Evolutionary conservation across 1,139 yeast species (phyloP).

Genomic region (Debaryomyces udenii): DNA sequence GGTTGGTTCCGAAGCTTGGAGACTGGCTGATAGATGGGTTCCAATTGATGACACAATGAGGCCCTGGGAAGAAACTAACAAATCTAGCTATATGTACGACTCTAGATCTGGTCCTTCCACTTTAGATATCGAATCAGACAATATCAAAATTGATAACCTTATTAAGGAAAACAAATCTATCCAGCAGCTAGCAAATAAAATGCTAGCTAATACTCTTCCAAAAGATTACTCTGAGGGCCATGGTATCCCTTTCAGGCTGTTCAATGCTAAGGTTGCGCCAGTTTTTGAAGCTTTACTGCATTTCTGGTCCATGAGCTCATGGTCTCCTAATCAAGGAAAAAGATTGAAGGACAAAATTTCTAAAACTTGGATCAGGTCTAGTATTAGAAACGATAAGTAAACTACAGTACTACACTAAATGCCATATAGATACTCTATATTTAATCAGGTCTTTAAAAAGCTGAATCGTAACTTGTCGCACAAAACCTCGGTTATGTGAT

Average conservation of each 20-base stretch:
- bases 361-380: slow-evolving; percentile 29
- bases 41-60: slow-evolving; percentile 57
- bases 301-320: slow-evolving; percentile 68
- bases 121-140: slow-evolving; percentile 1
- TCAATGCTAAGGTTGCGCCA: slow-evolving; percentile 47
- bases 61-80: slow-evolving; percentile 55
- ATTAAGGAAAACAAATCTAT: slow-evolving; percentile 16
- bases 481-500: not conserved
- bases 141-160: slow-evolving; percentile 12
- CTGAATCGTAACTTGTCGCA: not conserved
- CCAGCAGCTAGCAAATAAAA: slow-evolving; percentile 16
- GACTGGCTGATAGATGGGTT: slow-evolving; percentile 50
- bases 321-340: slow-evolving; percentile 53
- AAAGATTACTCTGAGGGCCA: slow-evolving; percentile 26
- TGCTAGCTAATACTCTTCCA: slow-evolving; percentile 24
- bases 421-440: no score
- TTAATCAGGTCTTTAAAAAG: no score
- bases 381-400: slow-evolving; percentile 9
- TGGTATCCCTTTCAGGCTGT: slow-evolving; percentile 31
- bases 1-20: slow-evolving; percentile 61
- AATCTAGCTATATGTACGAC: not conserved
- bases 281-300: slow-evolving; percentile 48
- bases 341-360: slow-evolving; percentile 57
- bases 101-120: not conserved
- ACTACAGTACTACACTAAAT: no score